phyloP scores from a whole-genome alignment of 148 eudicot genomes.

The Drosera capensis region DNA sequence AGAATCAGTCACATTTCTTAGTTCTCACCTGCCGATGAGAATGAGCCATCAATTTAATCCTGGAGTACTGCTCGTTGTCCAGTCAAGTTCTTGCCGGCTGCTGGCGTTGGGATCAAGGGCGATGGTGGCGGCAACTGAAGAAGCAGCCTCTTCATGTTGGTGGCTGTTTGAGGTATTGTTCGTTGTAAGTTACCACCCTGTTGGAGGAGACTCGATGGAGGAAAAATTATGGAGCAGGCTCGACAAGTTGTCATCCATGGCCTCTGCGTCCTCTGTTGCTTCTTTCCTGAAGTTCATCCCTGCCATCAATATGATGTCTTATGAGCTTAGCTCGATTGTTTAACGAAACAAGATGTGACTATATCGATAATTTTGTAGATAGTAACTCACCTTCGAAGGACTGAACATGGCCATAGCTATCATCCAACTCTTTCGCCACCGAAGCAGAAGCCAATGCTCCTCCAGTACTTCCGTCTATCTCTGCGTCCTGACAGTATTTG shows the following conservation, averaged over 20 bases:
- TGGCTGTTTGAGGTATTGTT: background rate
- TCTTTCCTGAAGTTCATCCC: background rate
- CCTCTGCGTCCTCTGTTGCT: background rate
- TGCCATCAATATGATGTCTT: background rate
- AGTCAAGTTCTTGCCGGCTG: background rate
- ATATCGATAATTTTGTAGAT: background rate
- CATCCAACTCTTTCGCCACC: background rate
- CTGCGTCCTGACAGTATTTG: background rate
- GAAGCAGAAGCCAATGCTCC: background rate
- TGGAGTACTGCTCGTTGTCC: no score
- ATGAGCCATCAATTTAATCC: no score
- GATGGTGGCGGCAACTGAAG: background rate
- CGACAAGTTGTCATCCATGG: conserved; percentile 10
- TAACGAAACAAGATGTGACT: background rate
- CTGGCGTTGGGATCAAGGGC: background rate
- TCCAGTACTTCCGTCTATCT: background rate
- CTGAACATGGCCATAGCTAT: background rate
- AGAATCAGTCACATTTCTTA: no score
- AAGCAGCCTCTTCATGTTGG: background rate
- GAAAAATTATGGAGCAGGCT: conserved; percentile 8
- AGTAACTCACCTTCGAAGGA: background rate
- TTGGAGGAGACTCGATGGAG: conserved; percentile 2
- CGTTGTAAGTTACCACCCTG: background rate
- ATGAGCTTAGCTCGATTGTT: background rate
- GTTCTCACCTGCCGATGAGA: no score